Conservation (phyloP, 768 basidiomycete species). For the Mycena albidolilacea region DNA sequence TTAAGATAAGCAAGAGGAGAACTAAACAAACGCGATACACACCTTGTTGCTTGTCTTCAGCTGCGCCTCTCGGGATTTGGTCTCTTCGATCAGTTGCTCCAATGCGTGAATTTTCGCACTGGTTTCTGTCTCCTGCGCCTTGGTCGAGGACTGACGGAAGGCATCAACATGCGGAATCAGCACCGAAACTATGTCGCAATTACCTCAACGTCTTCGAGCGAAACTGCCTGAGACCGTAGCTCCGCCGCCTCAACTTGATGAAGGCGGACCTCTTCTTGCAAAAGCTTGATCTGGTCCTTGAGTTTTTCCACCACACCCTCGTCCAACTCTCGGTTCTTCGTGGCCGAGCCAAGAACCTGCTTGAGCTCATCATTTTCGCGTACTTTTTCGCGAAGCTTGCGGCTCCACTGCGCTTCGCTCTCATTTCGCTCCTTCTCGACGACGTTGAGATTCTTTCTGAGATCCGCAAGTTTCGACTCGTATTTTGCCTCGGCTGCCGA, state of each 20-base stretch:
- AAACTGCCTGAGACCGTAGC: constrained; percentile 63
- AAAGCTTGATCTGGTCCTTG: constrained; percentile 68
- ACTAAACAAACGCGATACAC: constrained; percentile 29
- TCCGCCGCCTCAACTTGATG: constrained; percentile 71
- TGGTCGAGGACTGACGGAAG: constrained; percentile 49
- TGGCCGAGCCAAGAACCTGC: constrained; percentile 67
- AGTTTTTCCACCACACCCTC: constrained; percentile 65
- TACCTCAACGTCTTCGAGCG: constrained; percentile 76
- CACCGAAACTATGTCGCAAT: constrained; percentile 32
- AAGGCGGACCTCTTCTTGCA: constrained; percentile 63
- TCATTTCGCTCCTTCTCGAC: constrained; percentile 90
- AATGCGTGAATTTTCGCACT: constrained; percentile 64
- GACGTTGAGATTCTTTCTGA: constrained; percentile 72
- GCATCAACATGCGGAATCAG: constrained; percentile 11
- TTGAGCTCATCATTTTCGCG: constrained; percentile 85
- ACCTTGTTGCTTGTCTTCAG: constrained; percentile 87
- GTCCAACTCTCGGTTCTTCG: constrained; percentile 72
- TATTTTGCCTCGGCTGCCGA: constrained; percentile 83
- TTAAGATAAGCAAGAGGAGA: constrained; percentile 24
- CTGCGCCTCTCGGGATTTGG: constrained; percentile 77
- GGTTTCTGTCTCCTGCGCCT: constrained; percentile 62
- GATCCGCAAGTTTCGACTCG: constrained; percentile 81
- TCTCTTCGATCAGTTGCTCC: constrained; percentile 82
- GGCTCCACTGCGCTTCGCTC: constrained; percentile 91
- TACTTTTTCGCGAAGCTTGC: constrained; percentile 83